Evolutionary conservation across 2,329 filamentous ascomycete species (phyloP).

Genomic region (Onygena corvina): DNA sequence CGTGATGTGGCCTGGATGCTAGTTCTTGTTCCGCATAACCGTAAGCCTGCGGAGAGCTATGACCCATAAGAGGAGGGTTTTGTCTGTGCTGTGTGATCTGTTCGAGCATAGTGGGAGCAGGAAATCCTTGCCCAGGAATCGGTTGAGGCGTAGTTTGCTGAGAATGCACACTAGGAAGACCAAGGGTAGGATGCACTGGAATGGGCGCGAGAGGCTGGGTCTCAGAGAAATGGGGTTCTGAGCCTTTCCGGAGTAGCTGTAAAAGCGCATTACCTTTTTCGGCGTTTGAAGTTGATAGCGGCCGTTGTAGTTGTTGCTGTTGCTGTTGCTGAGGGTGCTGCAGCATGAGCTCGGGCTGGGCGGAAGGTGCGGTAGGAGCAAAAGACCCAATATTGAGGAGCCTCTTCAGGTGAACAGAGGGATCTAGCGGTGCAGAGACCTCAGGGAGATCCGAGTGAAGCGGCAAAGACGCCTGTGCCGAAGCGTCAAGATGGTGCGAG

Average conservation of each 20-base stretch:
- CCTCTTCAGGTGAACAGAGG: slow-evolving; percentile 42
- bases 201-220: slow-evolving; percentile 19
- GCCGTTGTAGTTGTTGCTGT: too few relatives aligned
- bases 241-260: slow-evolving; percentile 41
- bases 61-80: background rate
- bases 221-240: slow-evolving; percentile 22
- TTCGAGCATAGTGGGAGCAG: background rate
- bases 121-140: background rate
- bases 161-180: background rate
- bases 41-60: background rate
- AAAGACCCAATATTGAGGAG: slow-evolving; percentile 32
- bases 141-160: slow-evolving; percentile 5
- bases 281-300: slow-evolving; percentile 9
- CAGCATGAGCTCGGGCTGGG: background rate
- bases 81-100: background rate
- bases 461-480: slow-evolving; percentile 7
- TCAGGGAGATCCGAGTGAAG: slow-evolving; percentile 32
- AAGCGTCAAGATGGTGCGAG: slow-evolving; percentile 17
- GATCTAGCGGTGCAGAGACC: slow-evolving; percentile 31
- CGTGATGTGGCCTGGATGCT: background rate
- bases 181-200: background rate
- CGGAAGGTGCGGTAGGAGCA: slow-evolving; percentile 11
- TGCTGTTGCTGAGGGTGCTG: slow-evolving; percentile 10
- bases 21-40: background rate
- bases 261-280: slow-evolving; percentile 43